Base-by-base conservation (phyloP, 2,329 filamentous ascomycete species). In the Dactylellina sp. region DNA sequence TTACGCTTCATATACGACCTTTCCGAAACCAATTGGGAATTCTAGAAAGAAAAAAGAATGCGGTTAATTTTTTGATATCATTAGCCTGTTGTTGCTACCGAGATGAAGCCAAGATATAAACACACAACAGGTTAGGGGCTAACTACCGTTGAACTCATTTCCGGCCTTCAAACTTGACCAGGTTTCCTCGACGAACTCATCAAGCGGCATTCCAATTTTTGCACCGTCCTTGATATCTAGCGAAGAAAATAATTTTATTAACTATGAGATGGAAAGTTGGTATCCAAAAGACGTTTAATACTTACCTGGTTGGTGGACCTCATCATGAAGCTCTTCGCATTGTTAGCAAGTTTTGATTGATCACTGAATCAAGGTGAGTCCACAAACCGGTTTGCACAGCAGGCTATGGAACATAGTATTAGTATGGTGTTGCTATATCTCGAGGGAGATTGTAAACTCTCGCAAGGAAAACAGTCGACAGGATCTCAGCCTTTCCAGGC, bases 201-300 rank as follows among this genome's bases (percentile, higher is more conserved):
- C 77, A 16, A 85, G 61, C 1, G 85, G 84, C 83, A 87, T 86
- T 1, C 84, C 85, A 11, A 86, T 64, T 4, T 79, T 76, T 1
- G 80, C 79, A 2, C 84, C 84, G 5, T 78, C 76, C 14, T 83
- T 80, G 22, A 82, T 63, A n/a, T 83, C 83, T 76, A 49, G 22
- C 3, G n/a, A n/a, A 20, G 18, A 49, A 1, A 37, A 37, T 18
- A 6, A 56, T 42, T 12, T 14, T 28, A 32, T 18, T 25, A 16
- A 1, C 12, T 40, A n/a, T n/a, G n/a, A n/a, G n/a, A n/a, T n/a
- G n/a, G n/a, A n/a, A n/a, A n/a, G n/a, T n/a, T n/a, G n/a, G n/a
- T n/a, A n/a, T n/a, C n/a, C n/a, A n/a, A n/a, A n/a, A n/a, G n/a
- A n/a, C n/a, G n/a, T n/a, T n/a, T n/a, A n/a, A n/a, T n/a, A n/a